Evolutionary conservation across 345 rosid genomes (phyloP).

Genomic region (Corymbia maculata): DNA sequence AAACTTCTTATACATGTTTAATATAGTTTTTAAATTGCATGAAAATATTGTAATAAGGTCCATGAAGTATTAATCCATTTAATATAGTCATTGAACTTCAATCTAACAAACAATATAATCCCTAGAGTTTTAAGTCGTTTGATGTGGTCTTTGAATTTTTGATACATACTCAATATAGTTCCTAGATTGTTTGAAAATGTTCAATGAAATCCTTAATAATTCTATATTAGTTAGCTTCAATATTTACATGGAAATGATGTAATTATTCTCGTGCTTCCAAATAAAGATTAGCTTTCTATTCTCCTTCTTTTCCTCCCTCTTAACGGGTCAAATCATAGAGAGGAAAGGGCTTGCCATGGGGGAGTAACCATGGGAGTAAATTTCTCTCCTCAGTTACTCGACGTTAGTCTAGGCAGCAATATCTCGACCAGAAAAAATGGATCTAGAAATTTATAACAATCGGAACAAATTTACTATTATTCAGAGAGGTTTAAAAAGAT

Average conservation of each 20-base stretch:
- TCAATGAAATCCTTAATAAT: neutral
- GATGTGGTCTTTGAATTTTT: too few relatives aligned
- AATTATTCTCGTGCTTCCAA: neutral
- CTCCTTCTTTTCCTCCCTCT: neutral
- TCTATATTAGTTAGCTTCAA: neutral
- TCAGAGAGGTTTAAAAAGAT: neutral
- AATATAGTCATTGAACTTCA: too few relatives aligned
- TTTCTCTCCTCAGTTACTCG: neutral
- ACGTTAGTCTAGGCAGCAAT: neutral
- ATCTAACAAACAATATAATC: too few relatives aligned
- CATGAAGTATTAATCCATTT: too few relatives aligned
- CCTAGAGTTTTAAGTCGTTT: too few relatives aligned
- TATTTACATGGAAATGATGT: neutral
- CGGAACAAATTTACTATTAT: neutral
- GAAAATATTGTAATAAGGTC: too few relatives aligned
- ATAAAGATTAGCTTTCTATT: neutral
- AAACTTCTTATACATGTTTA: too few relatives aligned
- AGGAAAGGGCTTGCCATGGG: neutral
- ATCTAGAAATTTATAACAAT: neutral
- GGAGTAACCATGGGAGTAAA: neutral
- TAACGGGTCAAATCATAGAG: neutral
- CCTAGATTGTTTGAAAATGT: too few relatives aligned
- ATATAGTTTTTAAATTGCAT: too few relatives aligned
- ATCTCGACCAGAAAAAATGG: neutral
- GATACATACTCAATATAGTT: too few relatives aligned